A percentile compares a stretch with the other conserved stretches of the same genome.
These are phyloP conservation scores for Phytophthora palmivora DNA, from an alignment of 352 stramenopile species.

Conservation along the genomic window DNA sequence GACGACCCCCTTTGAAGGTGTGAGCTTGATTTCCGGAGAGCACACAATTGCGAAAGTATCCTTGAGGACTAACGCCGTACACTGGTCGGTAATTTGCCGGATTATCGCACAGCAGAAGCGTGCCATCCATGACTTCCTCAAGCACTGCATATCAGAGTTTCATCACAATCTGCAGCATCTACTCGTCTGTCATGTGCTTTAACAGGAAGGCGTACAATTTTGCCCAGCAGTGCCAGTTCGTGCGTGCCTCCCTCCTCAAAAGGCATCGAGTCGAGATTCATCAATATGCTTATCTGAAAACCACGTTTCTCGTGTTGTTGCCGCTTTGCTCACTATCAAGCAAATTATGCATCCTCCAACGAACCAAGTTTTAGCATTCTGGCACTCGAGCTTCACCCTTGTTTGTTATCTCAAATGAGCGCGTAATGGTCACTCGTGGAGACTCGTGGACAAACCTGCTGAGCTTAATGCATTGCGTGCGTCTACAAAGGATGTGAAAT, in stretches of 20 bases:
- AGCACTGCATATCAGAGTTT: constrained; percentile 95
- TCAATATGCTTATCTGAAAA: too few relatives aligned
- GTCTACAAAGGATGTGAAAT: too few relatives aligned
- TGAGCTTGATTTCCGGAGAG: constrained; percentile 89
- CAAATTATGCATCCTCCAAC: too few relatives aligned
- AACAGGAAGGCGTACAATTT: constrained; percentile 96
- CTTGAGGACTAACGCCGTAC: constrained; percentile 90
- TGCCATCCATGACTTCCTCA: constrained; percentile 88
- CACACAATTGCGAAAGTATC: constrained; percentile 89
- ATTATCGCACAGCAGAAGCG: constrained; percentile 73
- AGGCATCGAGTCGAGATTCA: too few relatives aligned
- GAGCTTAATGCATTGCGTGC: too few relatives aligned
- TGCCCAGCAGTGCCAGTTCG: constrained; percentile 68
- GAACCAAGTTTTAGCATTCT: too few relatives aligned
- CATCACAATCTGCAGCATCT: constrained; percentile 96
- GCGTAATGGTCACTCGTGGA: too few relatives aligned
- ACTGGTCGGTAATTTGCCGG: constrained; percentile 81
- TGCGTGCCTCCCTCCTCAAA: constrained; percentile 71
- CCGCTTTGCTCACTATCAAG: too few relatives aligned
- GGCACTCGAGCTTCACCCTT: too few relatives aligned
- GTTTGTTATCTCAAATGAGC: too few relatives aligned
- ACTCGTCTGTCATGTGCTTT: constrained; percentile 94
- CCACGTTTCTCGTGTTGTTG: too few relatives aligned
- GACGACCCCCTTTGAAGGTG: constrained; percentile 54
- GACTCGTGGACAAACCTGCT: too few relatives aligned